Conservation (phyloP, 768 basidiomycete species). For the Mycena crocata region DNA sequence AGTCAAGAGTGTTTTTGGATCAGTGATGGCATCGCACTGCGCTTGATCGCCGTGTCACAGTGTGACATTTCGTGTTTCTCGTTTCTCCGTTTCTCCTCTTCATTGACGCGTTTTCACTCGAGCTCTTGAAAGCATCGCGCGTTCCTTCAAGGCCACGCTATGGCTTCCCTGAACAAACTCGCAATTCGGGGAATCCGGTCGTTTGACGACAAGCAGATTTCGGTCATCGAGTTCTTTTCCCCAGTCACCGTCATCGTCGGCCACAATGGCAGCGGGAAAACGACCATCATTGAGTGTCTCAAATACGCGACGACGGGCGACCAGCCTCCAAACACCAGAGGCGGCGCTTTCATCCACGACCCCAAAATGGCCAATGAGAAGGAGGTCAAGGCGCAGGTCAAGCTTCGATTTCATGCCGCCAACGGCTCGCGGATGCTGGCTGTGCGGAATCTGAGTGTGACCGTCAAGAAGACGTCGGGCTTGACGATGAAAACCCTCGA, state of each 20-base stretch:
- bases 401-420: conserved; percentile 90
- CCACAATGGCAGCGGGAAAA: conserved; percentile 98
- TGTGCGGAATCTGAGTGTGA: conserved; percentile 90
- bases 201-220: conserved; percentile 94
- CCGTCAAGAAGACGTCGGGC: conserved; percentile 87
- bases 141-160: background rate
- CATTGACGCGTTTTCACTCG: background rate
- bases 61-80: background rate
- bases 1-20: no score
- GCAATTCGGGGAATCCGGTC: conserved; percentile 95
- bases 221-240: conserved; percentile 96
- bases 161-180: conserved; percentile 77
- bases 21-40: no score
- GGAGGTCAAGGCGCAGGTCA: conserved; percentile 98
- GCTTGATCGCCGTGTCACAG: no score
- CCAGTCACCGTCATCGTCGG: conserved; percentile 99
- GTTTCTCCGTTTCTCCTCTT: background rate
- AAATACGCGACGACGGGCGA: conserved; percentile 99
- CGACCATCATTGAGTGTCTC: conserved; percentile 98
- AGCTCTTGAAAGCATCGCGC: background rate
- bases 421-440: conserved; percentile 93
- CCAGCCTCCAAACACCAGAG: conserved; percentile 96
- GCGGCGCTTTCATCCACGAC: conserved; percentile 98
- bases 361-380: conserved; percentile 99
- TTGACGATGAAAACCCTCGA: conserved; percentile 99